Evolutionary conservation across 352 stramenopile genomes (phyloP), one percentile per base, ranked within the genome.

Genomic region (Globisporangium nagaii): DNA sequence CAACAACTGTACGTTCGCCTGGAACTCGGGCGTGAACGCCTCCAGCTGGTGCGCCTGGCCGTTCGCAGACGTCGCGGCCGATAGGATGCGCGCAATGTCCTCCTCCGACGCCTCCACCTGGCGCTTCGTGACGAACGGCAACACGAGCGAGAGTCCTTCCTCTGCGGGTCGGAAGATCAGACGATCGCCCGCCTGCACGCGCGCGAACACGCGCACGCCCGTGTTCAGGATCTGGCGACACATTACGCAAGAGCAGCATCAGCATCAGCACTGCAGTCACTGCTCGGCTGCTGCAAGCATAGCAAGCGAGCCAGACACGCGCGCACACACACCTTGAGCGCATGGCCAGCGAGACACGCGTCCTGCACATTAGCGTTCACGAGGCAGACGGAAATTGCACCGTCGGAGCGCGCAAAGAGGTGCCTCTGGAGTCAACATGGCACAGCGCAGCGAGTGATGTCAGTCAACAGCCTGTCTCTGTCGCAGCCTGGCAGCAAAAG

Each of bases 191-290:
- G 68, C 53, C 30, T 75, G 71, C 10, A 85, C 76, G 44, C 84
- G 84, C 50, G 87, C 77, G 62, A 97, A 96, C 32, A 93, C 80
- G 15, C 86, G 81, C n/a, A 96, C 58, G 2, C 89, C 89, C 25
- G 86, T 94, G 63, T 96, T 89, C 19, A 97, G 62, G 30, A 97
- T 78, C 65, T 86, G 37, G 15, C 34, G n/a, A 7, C 5, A 2
- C 17, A 42, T 1, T 31, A 7, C 13, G 24, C 2, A 20, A 47
- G 24, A 37, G n/a, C 10, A 30, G 44, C 4, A n/a, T n/a, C n/a
- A n/a, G n/a, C n/a, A n/a, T n/a, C n/a, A n/a, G n/a, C n/a, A n/a
- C n/a, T n/a, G n/a, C n/a, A n/a, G n/a, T n/a, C n/a, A n/a, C n/a
- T n/a, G n/a, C n/a, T n/a, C n/a, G n/a, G n/a, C n/a, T n/a, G n/a